Conservation (phyloP, 2,329 filamentous ascomycete genomes). For the Spiromastix sp. region DNA sequence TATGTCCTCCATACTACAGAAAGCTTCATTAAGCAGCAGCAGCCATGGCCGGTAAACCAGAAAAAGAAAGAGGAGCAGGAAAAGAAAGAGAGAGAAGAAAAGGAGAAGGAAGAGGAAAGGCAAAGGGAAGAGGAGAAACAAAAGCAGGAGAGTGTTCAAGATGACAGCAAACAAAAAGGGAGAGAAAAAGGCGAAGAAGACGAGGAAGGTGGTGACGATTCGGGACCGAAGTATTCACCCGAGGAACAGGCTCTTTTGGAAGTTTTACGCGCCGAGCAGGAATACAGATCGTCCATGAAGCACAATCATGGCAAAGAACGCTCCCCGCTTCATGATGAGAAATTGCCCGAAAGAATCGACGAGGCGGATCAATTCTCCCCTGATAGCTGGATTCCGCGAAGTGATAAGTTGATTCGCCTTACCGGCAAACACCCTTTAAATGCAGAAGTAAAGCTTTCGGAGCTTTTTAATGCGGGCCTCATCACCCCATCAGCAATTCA, state of each 20-base stretch:
- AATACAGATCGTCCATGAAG: conserved; percentile 30
- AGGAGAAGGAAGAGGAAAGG: conserved; percentile 13
- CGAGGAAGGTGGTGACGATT: conserved; percentile 9
- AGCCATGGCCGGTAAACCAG: conserved; percentile 41
- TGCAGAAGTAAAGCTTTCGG: conserved; percentile 34
- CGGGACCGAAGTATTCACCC: conserved; percentile 26
- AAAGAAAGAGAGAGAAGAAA: conserved; percentile 17
- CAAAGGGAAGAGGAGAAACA: conserved; percentile 13
- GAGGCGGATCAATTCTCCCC: conserved; percentile 43
- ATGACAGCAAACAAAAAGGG: conserved; percentile 14
- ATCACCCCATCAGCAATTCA: conserved; percentile 43
- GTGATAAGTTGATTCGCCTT: conserved; percentile 37
- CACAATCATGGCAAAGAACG: conserved; percentile 34
- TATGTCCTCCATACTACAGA: conserved; percentile 41
- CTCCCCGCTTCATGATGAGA: conserved; percentile 25
- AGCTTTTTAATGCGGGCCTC: conserved; percentile 37
- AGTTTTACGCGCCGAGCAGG: conserved; percentile 34
- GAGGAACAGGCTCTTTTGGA: conserved; percentile 35
- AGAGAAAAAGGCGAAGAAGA: no score
- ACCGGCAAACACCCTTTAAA: conserved; percentile 47
- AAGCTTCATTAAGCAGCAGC: conserved; percentile 38
- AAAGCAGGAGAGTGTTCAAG: conserved; percentile 8
- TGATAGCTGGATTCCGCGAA: conserved; percentile 45
- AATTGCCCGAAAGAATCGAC: conserved; percentile 28
- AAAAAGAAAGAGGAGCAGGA: conserved; percentile 26